These are phyloP conservation scores for Auricularia cornea DNA, from an alignment of 768 basidiomycete species.

Conservation along the genomic window DNA sequence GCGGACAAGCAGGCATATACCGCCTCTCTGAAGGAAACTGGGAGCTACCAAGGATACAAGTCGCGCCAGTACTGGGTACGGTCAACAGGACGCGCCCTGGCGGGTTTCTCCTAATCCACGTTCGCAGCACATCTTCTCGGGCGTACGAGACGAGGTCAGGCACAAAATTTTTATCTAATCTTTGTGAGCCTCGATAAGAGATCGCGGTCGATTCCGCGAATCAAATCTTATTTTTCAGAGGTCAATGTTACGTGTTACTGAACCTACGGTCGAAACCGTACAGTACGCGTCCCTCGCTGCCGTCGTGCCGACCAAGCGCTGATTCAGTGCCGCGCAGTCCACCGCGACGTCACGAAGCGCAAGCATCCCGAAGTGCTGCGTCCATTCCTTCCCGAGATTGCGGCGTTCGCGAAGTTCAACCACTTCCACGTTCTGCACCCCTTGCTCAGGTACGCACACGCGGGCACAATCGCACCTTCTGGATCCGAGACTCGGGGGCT, in stretches of 20 bases:
- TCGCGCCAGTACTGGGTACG: slow-evolving; percentile 45
- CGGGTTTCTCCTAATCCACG: background rate
- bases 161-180: no score
- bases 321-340: background rate
- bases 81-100: background rate
- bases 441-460: background rate
- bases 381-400: background rate
- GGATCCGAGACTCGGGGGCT: background rate
- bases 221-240: no score
- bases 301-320: no score
- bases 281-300: no score
- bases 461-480: no score
- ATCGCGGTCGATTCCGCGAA: no score
- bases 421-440: background rate
- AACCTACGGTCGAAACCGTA: no score
- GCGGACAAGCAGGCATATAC: slow-evolving; percentile 37
- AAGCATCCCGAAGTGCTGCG: background rate
- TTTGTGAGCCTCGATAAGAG: no score
- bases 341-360: background rate
- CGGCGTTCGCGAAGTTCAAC: background rate
- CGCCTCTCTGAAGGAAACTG: slow-evolving; percentile 34
- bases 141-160: slow-evolving; percentile 38
- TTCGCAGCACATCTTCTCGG: slow-evolving; percentile 30
- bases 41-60: slow-evolving; percentile 51
- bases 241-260: no score